Evolutionary conservation across 805 yeast genomes (phyloP).

Genomic region (Starmera quercuum): DNA sequence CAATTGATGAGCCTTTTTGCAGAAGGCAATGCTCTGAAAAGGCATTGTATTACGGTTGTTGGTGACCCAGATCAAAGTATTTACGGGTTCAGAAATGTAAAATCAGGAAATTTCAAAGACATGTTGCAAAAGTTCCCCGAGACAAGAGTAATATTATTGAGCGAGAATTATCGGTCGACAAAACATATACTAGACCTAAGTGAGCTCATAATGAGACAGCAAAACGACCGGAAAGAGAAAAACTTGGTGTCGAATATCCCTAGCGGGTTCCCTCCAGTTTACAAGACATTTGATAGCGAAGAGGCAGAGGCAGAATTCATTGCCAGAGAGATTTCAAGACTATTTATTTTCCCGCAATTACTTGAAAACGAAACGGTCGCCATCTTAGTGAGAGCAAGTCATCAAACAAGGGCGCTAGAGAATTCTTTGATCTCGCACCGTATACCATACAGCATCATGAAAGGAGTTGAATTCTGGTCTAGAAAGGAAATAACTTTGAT

Average conservation of each 20-base stretch:
- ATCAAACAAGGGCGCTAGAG: constrained; percentile 57
- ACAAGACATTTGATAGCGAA: constrained; percentile 29
- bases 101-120: constrained; percentile 51
- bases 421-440: constrained; percentile 44
- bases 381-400: constrained; percentile 59
- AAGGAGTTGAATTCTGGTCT: constrained; percentile 79
- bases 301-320: constrained; percentile 53
- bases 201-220: constrained; percentile 57
- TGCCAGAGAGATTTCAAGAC: constrained; percentile 42
- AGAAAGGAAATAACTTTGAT: constrained; percentile 57
- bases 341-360: constrained; percentile 37
- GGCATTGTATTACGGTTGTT: constrained; percentile 69
- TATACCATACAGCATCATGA: constrained; percentile 60
- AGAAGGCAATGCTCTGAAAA: constrained; percentile 26
- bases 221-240: constrained; percentile 37
- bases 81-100: constrained; percentile 82
- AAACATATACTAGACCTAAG: constrained; percentile 56
- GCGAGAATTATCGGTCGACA: constrained; percentile 79
- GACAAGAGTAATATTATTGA: constrained; percentile 34
- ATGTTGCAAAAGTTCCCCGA: constrained; percentile 38
- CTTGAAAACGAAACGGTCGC: constrained; percentile 58
- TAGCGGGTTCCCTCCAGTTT: constrained; percentile 38
- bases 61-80: constrained; percentile 98
- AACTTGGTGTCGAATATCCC: constrained; percentile 38
- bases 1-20: constrained; percentile 53